phyloP scores from a whole-genome alignment of 257 asterid species.

The Solanum etuberosum region DNA sequence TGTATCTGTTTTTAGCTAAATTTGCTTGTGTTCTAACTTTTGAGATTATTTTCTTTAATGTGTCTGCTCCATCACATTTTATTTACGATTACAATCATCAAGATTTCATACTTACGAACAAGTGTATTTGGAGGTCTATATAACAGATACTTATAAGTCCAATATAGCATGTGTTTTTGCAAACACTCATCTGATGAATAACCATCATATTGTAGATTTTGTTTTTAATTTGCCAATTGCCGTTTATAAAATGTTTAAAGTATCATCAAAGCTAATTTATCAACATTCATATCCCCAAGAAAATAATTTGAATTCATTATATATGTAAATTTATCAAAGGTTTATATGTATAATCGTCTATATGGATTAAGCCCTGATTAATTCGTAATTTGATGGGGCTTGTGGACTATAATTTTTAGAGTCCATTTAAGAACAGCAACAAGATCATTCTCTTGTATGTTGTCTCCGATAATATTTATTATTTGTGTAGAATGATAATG shows the following conservation, averaged over 20 bases:
- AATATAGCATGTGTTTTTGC: background rate
- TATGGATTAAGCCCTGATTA: too few species aligned
- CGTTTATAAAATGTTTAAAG: background rate
- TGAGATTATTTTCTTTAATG: background rate
- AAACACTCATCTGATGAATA: background rate
- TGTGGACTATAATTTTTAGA: too few species aligned
- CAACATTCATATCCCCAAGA: background rate
- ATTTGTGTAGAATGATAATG: background rate
- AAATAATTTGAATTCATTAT: background rate
- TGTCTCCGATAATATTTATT: background rate
- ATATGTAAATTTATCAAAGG: background rate
- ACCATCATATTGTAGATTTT: background rate
- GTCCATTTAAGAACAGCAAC: background rate
- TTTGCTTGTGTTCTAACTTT: background rate
- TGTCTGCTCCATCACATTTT: background rate
- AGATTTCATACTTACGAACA: background rate
- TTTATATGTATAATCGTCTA: background rate
- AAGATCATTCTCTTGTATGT: background rate
- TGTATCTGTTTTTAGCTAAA: background rate
- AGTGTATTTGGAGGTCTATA: background rate
- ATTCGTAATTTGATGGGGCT: too few species aligned
- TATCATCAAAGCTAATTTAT: background rate
- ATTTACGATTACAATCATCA: background rate
- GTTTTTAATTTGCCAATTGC: background rate
- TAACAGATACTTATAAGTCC: too few species aligned